Conservation (phyloP, 1,284 basidiomycete genomes). For the Cryptococcus sp. region DNA sequence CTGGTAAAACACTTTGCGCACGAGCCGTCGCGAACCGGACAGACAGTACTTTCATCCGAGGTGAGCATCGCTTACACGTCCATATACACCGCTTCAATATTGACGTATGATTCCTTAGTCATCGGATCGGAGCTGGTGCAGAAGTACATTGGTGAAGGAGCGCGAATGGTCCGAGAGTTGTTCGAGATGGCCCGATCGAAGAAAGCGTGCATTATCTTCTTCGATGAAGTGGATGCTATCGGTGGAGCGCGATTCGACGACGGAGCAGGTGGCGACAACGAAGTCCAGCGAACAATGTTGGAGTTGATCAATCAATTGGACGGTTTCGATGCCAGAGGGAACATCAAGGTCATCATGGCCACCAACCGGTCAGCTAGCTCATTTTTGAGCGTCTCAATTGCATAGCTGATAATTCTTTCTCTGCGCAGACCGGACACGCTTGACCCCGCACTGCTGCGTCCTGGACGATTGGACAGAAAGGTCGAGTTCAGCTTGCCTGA, state of each 20-base stretch:
- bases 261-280: slow-evolving; percentile 98
- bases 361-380: slow-evolving; percentile 75
- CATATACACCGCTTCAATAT: no score
- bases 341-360: slow-evolving; percentile 99
- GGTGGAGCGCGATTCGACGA: slow-evolving; percentile 99
- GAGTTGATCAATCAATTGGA: slow-evolving; percentile 99
- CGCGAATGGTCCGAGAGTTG: slow-evolving; percentile 96
- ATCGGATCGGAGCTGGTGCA: slow-evolving; percentile 99
- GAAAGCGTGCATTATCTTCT: slow-evolving; percentile 99
- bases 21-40: slow-evolving; percentile 98
- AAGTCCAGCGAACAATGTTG: slow-evolving; percentile 99
- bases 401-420: background rate
- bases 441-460: slow-evolving; percentile 93
- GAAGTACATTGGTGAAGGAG: slow-evolving; percentile 99
- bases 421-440: slow-evolving; percentile 85
- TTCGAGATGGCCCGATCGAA: slow-evolving; percentile 99
- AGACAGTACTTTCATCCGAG: slow-evolving; percentile 98
- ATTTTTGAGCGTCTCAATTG: background rate
- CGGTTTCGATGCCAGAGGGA: slow-evolving; percentile 96
- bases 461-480: slow-evolving; percentile 92
- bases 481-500: slow-evolving; percentile 96
- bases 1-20: slow-evolving; percentile 97
- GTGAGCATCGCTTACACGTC: slow-evolving; percentile 11
- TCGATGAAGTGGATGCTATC: slow-evolving; percentile 88
- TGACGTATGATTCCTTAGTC: slow-evolving; percentile 21